A percentile compares a stretch with the other conserved stretches of the same genome.
These are phyloP conservation scores for Populus trichocarpa DNA, from an alignment of 441 rosid genomes.

Conservation along the genomic window DNA sequence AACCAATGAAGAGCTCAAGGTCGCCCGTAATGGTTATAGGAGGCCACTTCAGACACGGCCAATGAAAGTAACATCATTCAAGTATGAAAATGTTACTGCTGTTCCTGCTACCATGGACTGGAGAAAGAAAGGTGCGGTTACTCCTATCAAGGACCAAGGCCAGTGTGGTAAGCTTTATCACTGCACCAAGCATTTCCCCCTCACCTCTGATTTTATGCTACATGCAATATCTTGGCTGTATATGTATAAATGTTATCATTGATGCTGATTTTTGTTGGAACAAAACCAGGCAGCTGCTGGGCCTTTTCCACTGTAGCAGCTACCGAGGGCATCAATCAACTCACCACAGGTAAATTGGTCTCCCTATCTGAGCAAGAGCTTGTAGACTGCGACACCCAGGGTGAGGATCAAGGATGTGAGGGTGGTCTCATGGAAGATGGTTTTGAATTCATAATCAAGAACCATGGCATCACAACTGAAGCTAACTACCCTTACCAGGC, in stretches of 20 bases:
- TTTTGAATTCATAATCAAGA: conserved; percentile 40
- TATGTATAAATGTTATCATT: not conserved
- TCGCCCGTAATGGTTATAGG: conserved; percentile 30
- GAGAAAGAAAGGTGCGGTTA: conserved; percentile 71
- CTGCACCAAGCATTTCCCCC: not conserved
- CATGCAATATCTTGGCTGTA: not conserved
- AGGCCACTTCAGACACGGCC: not conserved
- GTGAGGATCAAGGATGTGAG: conserved; percentile 44
- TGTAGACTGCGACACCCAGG: conserved; percentile 50
- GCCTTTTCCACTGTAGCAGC: conserved; percentile 84
- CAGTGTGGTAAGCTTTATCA: conserved; percentile 42
- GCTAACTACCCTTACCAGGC: conserved; percentile 56
- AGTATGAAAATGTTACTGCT: conserved; percentile 6
- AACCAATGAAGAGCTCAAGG: conserved; percentile 61
- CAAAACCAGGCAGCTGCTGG: conserved; percentile 69
- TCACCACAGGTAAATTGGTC: conserved; percentile 46
- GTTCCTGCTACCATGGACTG: conserved; percentile 50
- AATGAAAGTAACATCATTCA: conserved; percentile 4
- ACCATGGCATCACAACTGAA: conserved; percentile 49
- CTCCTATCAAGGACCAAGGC: conserved; percentile 63
- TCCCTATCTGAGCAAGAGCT: conserved; percentile 76
- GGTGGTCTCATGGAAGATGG: conserved; percentile 66
- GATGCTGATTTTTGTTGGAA: not conserved
- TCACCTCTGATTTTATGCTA: not conserved
- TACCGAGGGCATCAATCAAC: conserved; percentile 59